Conservation (phyloP, 1,139 yeast species). For the Magnusiomyces magnusii region DNA sequence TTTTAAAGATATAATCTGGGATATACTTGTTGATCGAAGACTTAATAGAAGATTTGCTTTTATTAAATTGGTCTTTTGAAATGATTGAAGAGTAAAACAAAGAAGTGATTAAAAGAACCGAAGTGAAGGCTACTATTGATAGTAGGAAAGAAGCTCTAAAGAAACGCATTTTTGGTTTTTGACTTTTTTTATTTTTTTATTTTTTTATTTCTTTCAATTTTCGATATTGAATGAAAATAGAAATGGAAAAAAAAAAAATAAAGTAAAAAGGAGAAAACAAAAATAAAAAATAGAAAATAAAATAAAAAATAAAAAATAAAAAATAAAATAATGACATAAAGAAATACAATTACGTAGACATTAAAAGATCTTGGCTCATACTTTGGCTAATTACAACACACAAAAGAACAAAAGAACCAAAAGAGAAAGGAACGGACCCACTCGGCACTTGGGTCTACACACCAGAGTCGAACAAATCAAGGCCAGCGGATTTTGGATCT, state of each 20-base stretch:
- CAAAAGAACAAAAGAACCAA: no score
- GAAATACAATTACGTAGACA: background rate
- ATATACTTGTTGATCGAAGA: conserved; percentile 5
- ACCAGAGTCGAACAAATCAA: no score
- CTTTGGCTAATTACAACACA: background rate
- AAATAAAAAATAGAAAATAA: background rate
- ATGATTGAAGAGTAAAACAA: conserved; percentile 6
- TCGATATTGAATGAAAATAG: background rate
- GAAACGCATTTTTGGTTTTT: conserved; percentile 6
- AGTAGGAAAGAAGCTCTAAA: conserved; percentile 10
- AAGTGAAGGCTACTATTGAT: conserved; percentile 4
- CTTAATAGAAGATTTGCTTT: background rate
- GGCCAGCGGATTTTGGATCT: no score
- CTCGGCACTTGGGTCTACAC: no score
- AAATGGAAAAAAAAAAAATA: background rate
- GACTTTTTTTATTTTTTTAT: no score
- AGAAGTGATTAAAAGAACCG: conserved; percentile 2
- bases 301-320: background rate
- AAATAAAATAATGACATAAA: background rate
- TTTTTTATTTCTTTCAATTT: no score
- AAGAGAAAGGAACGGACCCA: no score
- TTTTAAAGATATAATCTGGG: conserved; percentile 8
- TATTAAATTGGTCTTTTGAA: conserved; percentile 2
- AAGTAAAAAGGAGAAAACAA: background rate
- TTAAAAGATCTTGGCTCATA: no score